Base-by-base conservation (phyloP, 176 grass and related monocot genomes). In the Zizania latifolia region DNA sequence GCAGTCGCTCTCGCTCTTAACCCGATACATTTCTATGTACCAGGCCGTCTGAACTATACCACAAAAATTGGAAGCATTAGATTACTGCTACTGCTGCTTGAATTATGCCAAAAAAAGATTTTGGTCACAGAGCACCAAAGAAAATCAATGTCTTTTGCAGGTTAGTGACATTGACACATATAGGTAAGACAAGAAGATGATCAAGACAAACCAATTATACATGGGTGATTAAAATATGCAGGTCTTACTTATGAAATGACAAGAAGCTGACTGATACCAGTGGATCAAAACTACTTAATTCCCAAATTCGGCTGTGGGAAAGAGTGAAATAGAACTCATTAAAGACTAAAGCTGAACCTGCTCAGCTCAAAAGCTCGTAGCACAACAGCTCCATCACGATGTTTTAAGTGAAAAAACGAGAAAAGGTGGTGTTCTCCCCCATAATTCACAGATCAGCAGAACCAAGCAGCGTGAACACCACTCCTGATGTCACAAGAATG, bases 1-100 rank as follows among this genome's bases (percentile, higher is more conserved):
- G 62, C 44, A 81, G 82, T 85, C 82, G 61, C 60, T 72, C 72
- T 89, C 82, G 83, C 78, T 81, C 73, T 81, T 82, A 8, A 82
- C 78, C 58, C 78, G 78, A 50, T 85, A 85, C 82, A 89, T 89
- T 72, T 71, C 58, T 31, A 44, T 22, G 46, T 22, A 11, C 26
- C 50, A 83, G 28, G 37, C 38, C 33, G 35, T 79, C 78, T 76
- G 71, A 45, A 86, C 44, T 69, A 43, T 10, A 19, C 35, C 36
- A 48, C 59, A 35, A 23, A 81, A 23, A 30, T 33, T 28, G 17
- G 15, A 63, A 22, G 27, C 3, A 1, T 65, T 16, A 77, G 43
- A 77, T 11, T 63, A 62, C n/a, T n/a, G n/a, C 7, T 8, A 34
- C 9, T 21, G 40, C 39, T 37, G 3, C 38, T 39, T 40, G 77